Percentiles rank a stretch among this genome's conserved stretches.
These are phyloP conservation scores for Nicotiana benthamiana DNA, from an alignment of 257 asterid genomes.

Conservation along the genomic window DNA sequence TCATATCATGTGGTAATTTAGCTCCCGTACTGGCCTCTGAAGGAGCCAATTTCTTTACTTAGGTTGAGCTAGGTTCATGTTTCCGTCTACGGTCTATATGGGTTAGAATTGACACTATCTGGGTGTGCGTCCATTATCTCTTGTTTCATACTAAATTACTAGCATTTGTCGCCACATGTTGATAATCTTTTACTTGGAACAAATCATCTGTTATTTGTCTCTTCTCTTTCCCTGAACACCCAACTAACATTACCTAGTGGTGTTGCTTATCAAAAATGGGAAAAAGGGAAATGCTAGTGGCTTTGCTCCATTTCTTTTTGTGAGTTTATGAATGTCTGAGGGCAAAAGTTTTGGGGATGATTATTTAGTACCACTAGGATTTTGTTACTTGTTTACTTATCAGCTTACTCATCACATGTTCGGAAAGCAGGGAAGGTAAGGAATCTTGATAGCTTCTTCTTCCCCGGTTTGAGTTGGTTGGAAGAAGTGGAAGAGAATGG, in stretches of 20 bases:
- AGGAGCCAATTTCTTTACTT: not conserved
- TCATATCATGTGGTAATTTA: not conserved
- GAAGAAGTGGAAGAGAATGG: no score
- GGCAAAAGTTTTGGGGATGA: not conserved
- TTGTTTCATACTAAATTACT: not conserved
- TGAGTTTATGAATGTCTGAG: not conserved
- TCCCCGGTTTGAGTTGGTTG: no score
- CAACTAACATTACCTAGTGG: not conserved
- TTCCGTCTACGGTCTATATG: not conserved
- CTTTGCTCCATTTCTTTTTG: not conserved
- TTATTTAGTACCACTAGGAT: not conserved
- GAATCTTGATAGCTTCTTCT: no score
- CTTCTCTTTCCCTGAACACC: not conserved
- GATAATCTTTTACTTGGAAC: not conserved
- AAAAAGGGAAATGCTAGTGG: not conserved
- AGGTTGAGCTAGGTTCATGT: not conserved
- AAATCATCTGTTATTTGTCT: not conserved
- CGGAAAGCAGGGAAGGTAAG: no score
- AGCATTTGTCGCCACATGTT: not conserved
- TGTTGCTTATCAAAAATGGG: no score
- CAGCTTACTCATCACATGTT: not conserved
- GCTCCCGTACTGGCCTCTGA: not conserved
- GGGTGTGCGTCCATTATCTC: not conserved
- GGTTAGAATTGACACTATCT: not conserved
- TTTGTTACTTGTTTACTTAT: not conserved